Evolutionary conservation across 805 yeast species (phyloP), one percentile per base, ranked within the genome.

Genomic region (Yamadazyma kitorensis): DNA sequence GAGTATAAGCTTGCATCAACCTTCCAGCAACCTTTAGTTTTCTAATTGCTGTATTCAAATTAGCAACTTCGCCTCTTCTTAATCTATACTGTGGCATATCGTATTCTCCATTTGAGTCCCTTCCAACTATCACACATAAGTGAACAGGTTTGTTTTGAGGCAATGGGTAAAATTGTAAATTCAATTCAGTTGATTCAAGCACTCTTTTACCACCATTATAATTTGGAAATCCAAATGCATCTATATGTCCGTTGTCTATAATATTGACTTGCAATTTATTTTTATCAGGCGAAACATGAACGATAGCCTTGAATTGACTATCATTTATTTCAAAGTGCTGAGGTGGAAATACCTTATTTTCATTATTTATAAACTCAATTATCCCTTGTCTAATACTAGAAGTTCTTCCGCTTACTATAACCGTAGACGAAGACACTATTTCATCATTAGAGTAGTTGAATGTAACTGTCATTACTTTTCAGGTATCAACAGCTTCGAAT

Each of bases 1-100:
- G 80, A 0, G 97, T 89, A 56, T 74, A 88, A 1, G 96, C 94
- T 49, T 86, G 91, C 95, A 86, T 86, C 57, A 89, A 57, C 47
- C 95, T 70, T 4, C 84, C 95, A 3, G 86, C 96, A 40, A 87
- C 76, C 48, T 93, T 76, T 44, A 91, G 54, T 53, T 86, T 86
- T 44, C 65, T 68, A 13, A 84, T 62, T 1, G 96, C 96, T 4
- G 80, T 54, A n/a, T 79, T 79, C 15, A 89, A 47, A 10, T 69
- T 76, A 41, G 85, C 80, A 2, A 80, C 82, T 44, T 85, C 93
- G 0, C 70, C 71, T 20, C 67, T 55, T 15, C 53, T 45, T 5
- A 49, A 42, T 33, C 67, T 71, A 44, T 72, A 68, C 2, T 53
- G 39, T 1, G 94, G 88, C 44, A 86, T 74, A 48, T 89, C 97